These are phyloP conservation scores for Globisporangium abappressorium DNA, from an alignment of 352 stramenopile species.

Conservation along the genomic window DNA sequence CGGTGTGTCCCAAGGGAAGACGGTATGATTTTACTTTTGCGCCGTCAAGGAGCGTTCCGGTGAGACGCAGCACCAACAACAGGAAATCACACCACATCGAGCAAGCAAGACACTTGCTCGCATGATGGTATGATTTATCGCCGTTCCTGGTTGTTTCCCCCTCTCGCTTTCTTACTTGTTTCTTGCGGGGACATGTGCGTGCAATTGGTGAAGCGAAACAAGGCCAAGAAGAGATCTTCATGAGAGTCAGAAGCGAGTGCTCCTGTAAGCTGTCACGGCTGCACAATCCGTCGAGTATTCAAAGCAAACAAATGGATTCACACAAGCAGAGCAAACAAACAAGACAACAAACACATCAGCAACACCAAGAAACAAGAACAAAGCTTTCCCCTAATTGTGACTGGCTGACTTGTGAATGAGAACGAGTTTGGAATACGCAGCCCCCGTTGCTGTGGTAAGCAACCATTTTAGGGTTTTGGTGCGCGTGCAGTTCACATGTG, in stretches of 20 bases:
- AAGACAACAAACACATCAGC: not conserved
- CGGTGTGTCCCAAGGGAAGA: not conserved
- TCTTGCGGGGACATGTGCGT: too few relatives aligned
- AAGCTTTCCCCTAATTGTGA: not conserved
- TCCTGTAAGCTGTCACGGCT: not conserved
- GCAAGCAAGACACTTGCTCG: not conserved
- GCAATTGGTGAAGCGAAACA: too few relatives aligned
- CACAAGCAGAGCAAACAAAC: not conserved
- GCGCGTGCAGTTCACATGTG: not conserved
- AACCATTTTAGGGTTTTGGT: not conserved
- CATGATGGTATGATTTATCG: not conserved
- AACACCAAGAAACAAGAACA: not conserved
- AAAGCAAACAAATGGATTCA: not conserved
- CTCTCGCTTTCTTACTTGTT: too few relatives aligned
- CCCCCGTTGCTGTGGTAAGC: not conserved
- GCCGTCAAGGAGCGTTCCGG: not conserved
- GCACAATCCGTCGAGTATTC: not conserved
- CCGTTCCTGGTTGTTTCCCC: not conserved
- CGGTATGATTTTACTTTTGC: not conserved
- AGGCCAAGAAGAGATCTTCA: not conserved
- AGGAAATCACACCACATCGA: not conserved
- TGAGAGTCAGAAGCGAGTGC: not conserved
- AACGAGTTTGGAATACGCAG: conserved; percentile 4
- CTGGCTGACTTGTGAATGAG: not conserved
- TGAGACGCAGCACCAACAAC: not conserved